Evolutionary conservation across 2,329 filamentous ascomycete genomes (phyloP).

Genomic region (Fonsecaea nubica): DNA sequence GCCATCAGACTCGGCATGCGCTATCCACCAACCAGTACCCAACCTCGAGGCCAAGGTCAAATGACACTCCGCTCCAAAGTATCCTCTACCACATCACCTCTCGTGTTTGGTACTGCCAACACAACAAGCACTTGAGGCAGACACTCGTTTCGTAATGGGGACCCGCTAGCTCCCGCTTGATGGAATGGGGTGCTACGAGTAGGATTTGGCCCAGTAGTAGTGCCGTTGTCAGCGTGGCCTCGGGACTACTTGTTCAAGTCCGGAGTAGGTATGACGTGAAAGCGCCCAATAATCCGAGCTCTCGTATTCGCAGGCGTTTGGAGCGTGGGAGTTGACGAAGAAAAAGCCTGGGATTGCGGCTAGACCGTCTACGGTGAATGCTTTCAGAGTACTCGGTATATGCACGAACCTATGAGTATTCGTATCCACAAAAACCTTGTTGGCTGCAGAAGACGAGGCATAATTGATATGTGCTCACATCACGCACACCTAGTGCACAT

Average conservation of each 20-base stretch:
- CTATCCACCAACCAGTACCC: background rate
- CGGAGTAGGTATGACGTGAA: slow-evolving; percentile 13
- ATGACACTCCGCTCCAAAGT: background rate
- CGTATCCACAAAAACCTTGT: slow-evolving; percentile 2
- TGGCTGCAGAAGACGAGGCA: background rate
- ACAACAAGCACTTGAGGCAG: background rate
- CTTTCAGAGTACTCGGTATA: background rate
- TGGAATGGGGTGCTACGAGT: background rate
- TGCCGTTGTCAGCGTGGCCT: slow-evolving; percentile 10
- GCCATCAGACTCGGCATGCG: slow-evolving; percentile 3
- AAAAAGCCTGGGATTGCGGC: slow-evolving; percentile 9
- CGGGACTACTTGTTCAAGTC: background rate
- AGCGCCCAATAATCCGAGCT: slow-evolving; percentile 3
- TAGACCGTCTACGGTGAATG: slow-evolving; percentile 19
- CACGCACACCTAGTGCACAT: background rate
- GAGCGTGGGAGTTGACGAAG: background rate
- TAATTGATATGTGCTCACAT: background rate
- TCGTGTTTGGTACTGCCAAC: slow-evolving; percentile 6
- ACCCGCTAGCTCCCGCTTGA: slow-evolving; percentile 1
- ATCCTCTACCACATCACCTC: background rate
- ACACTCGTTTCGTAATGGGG: background rate
- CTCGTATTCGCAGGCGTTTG: background rate
- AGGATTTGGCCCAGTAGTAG: background rate
- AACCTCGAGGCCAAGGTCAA: background rate
- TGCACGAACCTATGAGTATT: background rate